These are phyloP conservation scores for Corynascus novoguineensis DNA, from an alignment of 495 filamentous ascomycete genomes.

Conservation along the genomic window DNA sequence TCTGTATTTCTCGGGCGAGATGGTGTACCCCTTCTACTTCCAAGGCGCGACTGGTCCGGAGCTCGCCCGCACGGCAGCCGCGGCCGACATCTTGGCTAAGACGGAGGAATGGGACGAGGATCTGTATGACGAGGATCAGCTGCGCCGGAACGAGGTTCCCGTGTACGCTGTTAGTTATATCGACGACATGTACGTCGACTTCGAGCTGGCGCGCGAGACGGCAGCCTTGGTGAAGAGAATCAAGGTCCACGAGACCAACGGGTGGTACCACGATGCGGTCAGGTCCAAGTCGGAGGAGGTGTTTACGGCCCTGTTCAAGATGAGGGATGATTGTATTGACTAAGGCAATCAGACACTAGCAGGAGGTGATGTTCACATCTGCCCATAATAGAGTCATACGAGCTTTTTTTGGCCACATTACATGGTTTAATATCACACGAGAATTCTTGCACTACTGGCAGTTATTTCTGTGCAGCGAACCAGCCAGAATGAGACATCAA, in stretches of 20 bases:
- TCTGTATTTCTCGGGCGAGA: conserved; percentile 84
- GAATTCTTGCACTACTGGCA: no score
- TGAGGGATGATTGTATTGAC: conserved; percentile 70
- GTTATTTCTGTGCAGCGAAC: no score
- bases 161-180: conserved; percentile 81
- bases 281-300: conserved; percentile 67
- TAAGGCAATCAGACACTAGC: background rate
- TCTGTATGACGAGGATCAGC: conserved; percentile 68
- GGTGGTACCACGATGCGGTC: conserved; percentile 79
- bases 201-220: conserved; percentile 63
- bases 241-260: conserved; percentile 79
- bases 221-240: conserved; percentile 68
- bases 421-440: no score
- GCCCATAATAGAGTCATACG: no score
- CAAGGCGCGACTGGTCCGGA: conserved; percentile 58
- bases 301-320: conserved; percentile 59
- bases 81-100: conserved; percentile 64
- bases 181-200: conserved; percentile 95
- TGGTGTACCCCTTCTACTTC: conserved; percentile 82
- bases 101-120: conserved; percentile 58
- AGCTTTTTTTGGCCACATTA: no score
- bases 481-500: no score
- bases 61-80: conserved; percentile 56
- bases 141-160: conserved; percentile 74
- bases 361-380: background rate